Base-by-base conservation (phyloP, 495 filamentous ascomycete genomes). In the Gamarada debralockiae region DNA sequence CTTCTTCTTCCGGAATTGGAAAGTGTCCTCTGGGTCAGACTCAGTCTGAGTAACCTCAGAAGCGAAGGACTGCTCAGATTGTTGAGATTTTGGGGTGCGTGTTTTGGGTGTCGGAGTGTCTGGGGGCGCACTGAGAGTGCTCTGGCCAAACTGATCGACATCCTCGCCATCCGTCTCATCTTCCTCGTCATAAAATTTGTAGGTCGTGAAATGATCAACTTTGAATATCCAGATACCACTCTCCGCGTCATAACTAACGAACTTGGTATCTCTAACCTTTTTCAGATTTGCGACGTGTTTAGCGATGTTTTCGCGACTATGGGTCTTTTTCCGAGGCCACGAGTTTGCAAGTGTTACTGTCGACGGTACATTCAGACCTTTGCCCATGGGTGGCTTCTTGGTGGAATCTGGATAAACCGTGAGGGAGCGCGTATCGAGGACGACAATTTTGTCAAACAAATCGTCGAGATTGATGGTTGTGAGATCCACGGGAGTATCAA, bases 131-230 rank as follows among this genome's bases (percentile, higher is more conserved):
- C 79, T 82, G 45, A 83, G 67, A 55, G 74, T 74, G 68, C 77
- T 85, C 61, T 77, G 72, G 12, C 57, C 61, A 48, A 63, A 56
- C 3, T 58, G 53, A n/a, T 40, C 57, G 3, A 46, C 21, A 18
- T 38, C 57, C 65, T 70, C 81, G 60, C 70, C 72, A 43, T 78
- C 80, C 14, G 83, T 79, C 31, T 90, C 87, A 40, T 90, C 85
- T 22, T 89, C 87, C 38, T 92, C 87, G 15, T 10, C 24, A 56
- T 90, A 86, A 44, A 97, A 74, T n/a, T 85, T 90, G 66, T 98
- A 98, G 8, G 90, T 96, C 14, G 90, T 96, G 68, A 91, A 98
- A 68, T 98, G 93, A 53, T 90, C 82, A 34, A 98, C 93, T 17
- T 74, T 83, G 73, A 98, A 98, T 6, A 80, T 78, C 93, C 93